Evolutionary conservation across 2,329 filamentous ascomycete species (phyloP).

Genomic region (Davidsoniella australis): DNA sequence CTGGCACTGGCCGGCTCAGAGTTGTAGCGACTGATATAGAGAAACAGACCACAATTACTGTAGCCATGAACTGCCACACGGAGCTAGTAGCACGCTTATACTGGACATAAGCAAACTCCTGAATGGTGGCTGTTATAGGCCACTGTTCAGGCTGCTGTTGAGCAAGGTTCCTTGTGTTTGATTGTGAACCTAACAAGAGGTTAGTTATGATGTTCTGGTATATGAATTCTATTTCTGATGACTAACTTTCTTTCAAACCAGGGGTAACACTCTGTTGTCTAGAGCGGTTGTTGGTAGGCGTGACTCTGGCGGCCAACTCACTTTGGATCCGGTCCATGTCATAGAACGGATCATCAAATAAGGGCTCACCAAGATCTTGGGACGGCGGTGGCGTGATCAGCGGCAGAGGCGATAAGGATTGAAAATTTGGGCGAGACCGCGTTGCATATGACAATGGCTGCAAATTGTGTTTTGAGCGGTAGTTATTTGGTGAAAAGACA

Average conservation of each 20-base stretch:
- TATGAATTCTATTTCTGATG: no score
- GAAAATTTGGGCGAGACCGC: no score
- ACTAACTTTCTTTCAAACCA: no score
- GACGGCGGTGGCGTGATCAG: slow-evolving; percentile 8
- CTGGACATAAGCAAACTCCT: slow-evolving; percentile 36
- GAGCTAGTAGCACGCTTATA: slow-evolving; percentile 48
- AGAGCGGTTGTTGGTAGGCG: no score
- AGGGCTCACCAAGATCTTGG: background rate
- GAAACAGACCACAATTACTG: slow-evolving; percentile 43
- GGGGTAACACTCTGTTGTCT: no score
- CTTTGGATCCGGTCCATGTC: background rate
- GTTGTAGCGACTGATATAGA: slow-evolving; percentile 47
- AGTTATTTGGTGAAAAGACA: no score
- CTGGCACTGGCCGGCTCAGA: slow-evolving; percentile 49
- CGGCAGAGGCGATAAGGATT: background rate
- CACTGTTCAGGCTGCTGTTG: background rate
- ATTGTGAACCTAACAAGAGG: no score
- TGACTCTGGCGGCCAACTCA: no score
- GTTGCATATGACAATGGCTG: no score
- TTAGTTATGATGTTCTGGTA: no score
- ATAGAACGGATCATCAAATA: background rate
- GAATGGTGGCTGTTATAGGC: background rate
- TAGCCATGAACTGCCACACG: slow-evolving; percentile 48
- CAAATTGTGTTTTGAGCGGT: no score
- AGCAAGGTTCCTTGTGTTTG: no score